Evolutionary conservation across 1,139 yeast genomes (phyloP).

Genomic region (Kazachstania sp.): DNA sequence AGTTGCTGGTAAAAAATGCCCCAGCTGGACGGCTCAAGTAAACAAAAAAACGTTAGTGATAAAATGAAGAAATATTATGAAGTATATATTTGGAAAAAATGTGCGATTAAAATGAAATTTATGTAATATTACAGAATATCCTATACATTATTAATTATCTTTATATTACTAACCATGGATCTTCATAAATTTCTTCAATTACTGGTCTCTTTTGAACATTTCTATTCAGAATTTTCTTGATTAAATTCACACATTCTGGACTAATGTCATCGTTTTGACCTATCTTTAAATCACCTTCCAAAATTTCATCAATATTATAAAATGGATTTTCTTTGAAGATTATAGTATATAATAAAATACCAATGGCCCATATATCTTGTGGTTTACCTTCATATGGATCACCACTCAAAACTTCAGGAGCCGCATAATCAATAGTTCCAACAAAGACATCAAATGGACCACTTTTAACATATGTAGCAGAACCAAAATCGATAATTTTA

Average conservation of each 20-base stretch:
- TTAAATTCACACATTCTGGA: conserved; percentile 50
- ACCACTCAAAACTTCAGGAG: conserved; percentile 90
- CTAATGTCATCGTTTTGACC: conserved; percentile 49
- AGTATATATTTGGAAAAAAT: neutral
- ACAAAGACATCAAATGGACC: conserved; percentile 97
- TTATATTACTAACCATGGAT: conserved; percentile 49
- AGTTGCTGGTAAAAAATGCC: too few species aligned
- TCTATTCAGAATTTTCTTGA: conserved; percentile 56
- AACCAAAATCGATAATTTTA: conserved; percentile 89
- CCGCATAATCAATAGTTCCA: conserved; percentile 94
- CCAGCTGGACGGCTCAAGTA: neutral
- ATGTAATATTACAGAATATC: neutral
- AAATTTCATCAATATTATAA: conserved; percentile 87
- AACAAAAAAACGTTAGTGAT: neutral
- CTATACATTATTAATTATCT: neutral
- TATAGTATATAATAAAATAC: conserved; percentile 79
- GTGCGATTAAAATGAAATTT: neutral
- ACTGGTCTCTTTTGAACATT: conserved; percentile 62
- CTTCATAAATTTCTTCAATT: conserved; percentile 58
- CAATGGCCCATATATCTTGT: conserved; percentile 96
- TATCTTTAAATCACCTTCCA: conserved; percentile 77
- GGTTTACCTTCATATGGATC: conserved; percentile 87
- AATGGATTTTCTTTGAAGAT: conserved; percentile 92
- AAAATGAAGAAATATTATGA: neutral
- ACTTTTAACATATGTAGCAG: conserved; percentile 80